These are phyloP conservation scores for Penicillium sp. DNA, from an alignment of 2,329 filamentous ascomycete species.

Conservation along the genomic window DNA sequence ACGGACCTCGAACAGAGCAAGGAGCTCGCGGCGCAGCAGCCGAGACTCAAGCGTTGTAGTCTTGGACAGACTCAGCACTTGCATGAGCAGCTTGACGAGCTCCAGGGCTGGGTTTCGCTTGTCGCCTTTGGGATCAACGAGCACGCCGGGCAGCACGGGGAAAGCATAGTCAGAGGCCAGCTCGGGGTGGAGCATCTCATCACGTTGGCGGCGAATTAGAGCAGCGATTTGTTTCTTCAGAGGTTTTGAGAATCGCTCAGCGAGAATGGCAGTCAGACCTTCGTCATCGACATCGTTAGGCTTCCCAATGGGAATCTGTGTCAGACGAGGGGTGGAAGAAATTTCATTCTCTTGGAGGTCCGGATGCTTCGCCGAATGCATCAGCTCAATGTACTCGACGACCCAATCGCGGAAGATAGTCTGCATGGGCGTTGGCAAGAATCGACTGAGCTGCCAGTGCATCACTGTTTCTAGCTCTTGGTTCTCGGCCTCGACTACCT, in stretches of 20 bases:
- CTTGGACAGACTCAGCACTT: slow-evolving; percentile 87
- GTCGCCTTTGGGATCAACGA: slow-evolving; percentile 56
- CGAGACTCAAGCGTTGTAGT: slow-evolving; percentile 87
- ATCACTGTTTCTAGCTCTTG: slow-evolving; percentile 89
- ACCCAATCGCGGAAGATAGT: slow-evolving; percentile 89
- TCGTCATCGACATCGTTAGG: slow-evolving; percentile 63
- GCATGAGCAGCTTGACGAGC: slow-evolving; percentile 89
- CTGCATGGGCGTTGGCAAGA: slow-evolving; percentile 78
- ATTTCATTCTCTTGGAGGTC: slow-evolving; percentile 52
- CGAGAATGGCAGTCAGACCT: slow-evolving; percentile 65
- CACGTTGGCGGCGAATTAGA: slow-evolving; percentile 82
- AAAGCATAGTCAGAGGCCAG: slow-evolving; percentile 85
- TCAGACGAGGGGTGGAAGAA: slow-evolving; percentile 61
- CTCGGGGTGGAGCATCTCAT: slow-evolving; percentile 86
- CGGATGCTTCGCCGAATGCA: slow-evolving; percentile 83
- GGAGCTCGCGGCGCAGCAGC: slow-evolving; percentile 82
- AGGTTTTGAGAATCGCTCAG: slow-evolving; percentile 83
- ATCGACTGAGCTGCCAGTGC: slow-evolving; percentile 96
- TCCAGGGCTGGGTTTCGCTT: slow-evolving; percentile 77
- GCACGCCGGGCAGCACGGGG: slow-evolving; percentile 65
- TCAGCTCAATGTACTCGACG: slow-evolving; percentile 89
- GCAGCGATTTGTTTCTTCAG: slow-evolving; percentile 83
- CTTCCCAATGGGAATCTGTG: slow-evolving; percentile 62
- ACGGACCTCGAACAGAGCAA: slow-evolving; percentile 87
- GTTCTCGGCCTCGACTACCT: slow-evolving; percentile 73